A percentile compares a stretch with the other conserved stretches of the same genome.
Evolutionary conservation across 768 basidiomycete species (phyloP).

Genomic region (Suillus spraguei): DNA sequence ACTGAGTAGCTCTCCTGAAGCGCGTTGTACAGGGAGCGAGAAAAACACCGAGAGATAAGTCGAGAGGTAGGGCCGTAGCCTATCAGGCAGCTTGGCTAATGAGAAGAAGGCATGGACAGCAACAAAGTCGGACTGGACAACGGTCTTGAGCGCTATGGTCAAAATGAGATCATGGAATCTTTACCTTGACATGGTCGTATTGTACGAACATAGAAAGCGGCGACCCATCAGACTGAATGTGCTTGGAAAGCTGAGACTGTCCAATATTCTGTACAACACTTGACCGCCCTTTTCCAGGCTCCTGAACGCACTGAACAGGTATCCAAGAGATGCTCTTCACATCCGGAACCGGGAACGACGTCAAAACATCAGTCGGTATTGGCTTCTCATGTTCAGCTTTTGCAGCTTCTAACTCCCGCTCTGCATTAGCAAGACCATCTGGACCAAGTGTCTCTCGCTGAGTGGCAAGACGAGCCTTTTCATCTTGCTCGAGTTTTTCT

Average conservation of each 20-base stretch:
- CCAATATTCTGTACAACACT: constrained; percentile 29
- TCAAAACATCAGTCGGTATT: constrained; percentile 81
- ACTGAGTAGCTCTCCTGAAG: constrained; percentile 66
- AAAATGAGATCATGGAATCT: constrained; percentile 17
- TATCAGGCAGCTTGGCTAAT: constrained; percentile 66
- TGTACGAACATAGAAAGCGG: constrained; percentile 87
- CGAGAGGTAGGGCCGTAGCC: constrained; percentile 80
- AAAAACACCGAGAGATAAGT: constrained; percentile 87
- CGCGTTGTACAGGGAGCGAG: constrained; percentile 76
- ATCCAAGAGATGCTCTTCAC: constrained; percentile 95
- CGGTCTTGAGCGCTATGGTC: constrained; percentile 10
- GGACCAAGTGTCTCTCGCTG: constrained; percentile 76
- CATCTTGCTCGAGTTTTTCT: constrained; percentile 76
- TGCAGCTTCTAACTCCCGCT: constrained; percentile 71
- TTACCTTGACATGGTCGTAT: constrained; percentile 89
- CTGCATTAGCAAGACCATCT: constrained; percentile 75
- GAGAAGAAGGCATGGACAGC: constrained; percentile 81
- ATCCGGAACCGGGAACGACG: constrained; percentile 87
- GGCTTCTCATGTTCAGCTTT: constrained; percentile 84
- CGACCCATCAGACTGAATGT: constrained; percentile 69
- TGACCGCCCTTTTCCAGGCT: constrained; percentile 54
- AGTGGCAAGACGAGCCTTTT: constrained; percentile 72
- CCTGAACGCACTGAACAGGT: constrained; percentile 67
- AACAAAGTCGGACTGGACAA: constrained; percentile 85
- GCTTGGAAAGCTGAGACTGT: constrained; percentile 52